Evolutionary conservation across 768 basidiomycete species (phyloP).

Genomic region (Exsudoporus frostii): DNA sequence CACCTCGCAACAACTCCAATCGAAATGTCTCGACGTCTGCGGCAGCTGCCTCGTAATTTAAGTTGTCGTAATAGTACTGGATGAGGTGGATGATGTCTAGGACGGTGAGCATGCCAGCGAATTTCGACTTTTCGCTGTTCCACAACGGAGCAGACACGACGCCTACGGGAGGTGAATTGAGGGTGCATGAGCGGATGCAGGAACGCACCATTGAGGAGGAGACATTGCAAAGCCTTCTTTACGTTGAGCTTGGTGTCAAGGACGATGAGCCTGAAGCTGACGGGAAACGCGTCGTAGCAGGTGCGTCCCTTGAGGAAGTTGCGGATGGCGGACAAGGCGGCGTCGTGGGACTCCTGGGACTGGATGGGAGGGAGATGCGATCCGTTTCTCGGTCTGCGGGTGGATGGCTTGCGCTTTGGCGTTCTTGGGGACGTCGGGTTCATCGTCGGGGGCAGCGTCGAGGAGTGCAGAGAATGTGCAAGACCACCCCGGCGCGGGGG

Average conservation of each 20-base stretch:
- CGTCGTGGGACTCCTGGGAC: constrained; percentile 61
- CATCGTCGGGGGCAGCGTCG: constrained; percentile 31
- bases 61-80: constrained; percentile 92
- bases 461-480: background rate
- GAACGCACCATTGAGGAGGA: constrained; percentile 68
- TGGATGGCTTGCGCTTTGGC: constrained; percentile 54
- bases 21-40: constrained; percentile 92
- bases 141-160: constrained; percentile 98
- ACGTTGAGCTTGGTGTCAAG: constrained; percentile 95
- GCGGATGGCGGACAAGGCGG: constrained; percentile 68
- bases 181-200: background rate
- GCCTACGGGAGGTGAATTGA: constrained; percentile 44
- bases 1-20: constrained; percentile 85
- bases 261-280: constrained; percentile 94
- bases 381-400: constrained; percentile 48
- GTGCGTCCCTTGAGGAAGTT: constrained; percentile 80
- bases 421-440: constrained; percentile 48
- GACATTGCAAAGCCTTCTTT: constrained; percentile 88
- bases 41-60: constrained; percentile 77
- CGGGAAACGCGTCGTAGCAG: constrained; percentile 95
- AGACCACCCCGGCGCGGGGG: constrained; percentile 15
- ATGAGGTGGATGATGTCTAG: constrained; percentile 98
- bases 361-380: constrained; percentile 57
- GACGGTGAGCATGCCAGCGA: constrained; percentile 99
- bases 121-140: constrained; percentile 91